Base-by-base conservation (phyloP, 768 basidiomycete genomes). In the Gautieria morchelliformis region DNA sequence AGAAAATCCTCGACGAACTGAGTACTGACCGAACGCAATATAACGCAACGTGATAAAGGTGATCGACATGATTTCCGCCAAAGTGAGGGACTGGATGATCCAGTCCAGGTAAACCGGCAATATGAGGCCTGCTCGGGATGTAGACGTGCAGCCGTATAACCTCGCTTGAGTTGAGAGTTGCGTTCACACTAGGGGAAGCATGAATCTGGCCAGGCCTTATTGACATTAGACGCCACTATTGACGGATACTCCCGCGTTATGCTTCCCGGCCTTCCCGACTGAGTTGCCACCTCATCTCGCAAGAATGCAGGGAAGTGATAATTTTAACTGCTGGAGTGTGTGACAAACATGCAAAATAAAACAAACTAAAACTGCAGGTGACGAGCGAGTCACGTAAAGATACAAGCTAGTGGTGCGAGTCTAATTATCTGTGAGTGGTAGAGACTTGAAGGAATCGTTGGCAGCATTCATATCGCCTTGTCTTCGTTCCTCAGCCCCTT, bases 11-110 rank as follows among this genome's bases (percentile, higher is more conserved):
- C 27, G 40, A 49, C 57, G 59, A 46, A 20, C 53, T 15, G 44
- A 27, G 32, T 37, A 65, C 78, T 51, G 57, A 86, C 87, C 78
- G 66, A 87, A 83, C 58, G 82, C 72, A 59, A 80, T 57, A 68
- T 80, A 86, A 53, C 86, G 82, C 62, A 75, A 70, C 52, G 72
- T 66, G 63, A 77, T 71, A 62, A 86, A 70, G 58, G 72, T 60
- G 62, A 68, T 73, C 60, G 67, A 69, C 78, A 81, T 80, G 59
- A 51, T 60, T 53, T 62, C 59, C 59, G 59, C 67, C 59, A 64
- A 45, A 67, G 68, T 71, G 74, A 73, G 10, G 60, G 61, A 65
- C 61, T 58, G 52, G 61, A 49, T 27, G 53, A 49, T 20, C 50
- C 52, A 56, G 53, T 30, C 58, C 52, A 49, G 35, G 20, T 11